phyloP scores from a whole-genome alignment of 2,329 filamentous ascomycete species.

The Xylaria sp. region DNA sequence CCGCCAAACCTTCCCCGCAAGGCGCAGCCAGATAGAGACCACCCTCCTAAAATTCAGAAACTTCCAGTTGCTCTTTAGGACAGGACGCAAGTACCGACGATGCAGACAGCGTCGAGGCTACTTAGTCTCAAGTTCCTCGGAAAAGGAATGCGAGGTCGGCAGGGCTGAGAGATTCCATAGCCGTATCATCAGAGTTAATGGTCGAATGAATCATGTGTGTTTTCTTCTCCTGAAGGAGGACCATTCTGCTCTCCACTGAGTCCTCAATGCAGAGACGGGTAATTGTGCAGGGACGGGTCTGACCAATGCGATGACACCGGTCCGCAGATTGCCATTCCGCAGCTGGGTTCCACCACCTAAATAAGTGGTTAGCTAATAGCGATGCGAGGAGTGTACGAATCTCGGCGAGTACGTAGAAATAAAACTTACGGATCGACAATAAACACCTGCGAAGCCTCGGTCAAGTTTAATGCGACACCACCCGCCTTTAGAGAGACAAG shows the following conservation, averaged over 20 bases:
- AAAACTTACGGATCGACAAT: conserved; percentile 89
- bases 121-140: conserved; percentile 67
- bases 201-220: conserved; percentile 97
- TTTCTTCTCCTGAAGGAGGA: conserved; percentile 97
- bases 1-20: not conserved
- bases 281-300: conserved; percentile 92
- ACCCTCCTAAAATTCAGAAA: not conserved
- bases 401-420: not conserved
- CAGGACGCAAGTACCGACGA: not conserved
- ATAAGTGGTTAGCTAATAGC: conserved; percentile 47
- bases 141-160: conserved; percentile 98
- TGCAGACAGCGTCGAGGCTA: not conserved
- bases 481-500: conserved; percentile 95
- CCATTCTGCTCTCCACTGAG: conserved; percentile 95
- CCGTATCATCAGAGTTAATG: conserved; percentile 90
- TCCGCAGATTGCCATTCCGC: conserved; percentile 99
- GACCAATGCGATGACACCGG: conserved; percentile 92
- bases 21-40: not conserved
- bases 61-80: not conserved
- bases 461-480: conserved; percentile 93
- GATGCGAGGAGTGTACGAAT: not conserved
- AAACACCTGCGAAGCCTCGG: conserved; percentile 93
- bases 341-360: conserved; percentile 99
- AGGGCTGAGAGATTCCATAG: conserved; percentile 89
- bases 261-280: conserved; percentile 96